A percentile compares a stretch with the other conserved stretches of the same genome.
Evolutionary conservation across 2,329 filamentous ascomycete species (phyloP).

Genomic region (Calonectria multiphialidica): DNA sequence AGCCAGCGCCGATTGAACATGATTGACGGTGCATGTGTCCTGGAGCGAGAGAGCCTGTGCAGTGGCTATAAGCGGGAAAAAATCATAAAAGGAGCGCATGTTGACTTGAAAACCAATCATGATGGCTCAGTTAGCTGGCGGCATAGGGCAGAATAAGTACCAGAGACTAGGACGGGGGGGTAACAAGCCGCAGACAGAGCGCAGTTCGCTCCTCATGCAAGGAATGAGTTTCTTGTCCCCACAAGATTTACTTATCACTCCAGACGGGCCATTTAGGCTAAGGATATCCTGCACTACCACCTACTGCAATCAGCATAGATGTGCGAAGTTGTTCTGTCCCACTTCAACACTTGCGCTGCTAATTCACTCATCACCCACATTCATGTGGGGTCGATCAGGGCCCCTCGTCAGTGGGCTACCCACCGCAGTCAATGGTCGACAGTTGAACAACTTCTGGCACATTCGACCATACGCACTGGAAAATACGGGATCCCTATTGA

Average conservation of each 20-base stretch:
- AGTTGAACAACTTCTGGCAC: too few relatives aligned
- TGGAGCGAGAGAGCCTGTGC: not conserved
- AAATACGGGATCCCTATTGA: too few relatives aligned
- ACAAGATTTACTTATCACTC: not conserved
- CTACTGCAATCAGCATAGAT: not conserved
- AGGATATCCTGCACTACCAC: not conserved
- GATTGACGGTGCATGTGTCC: not conserved
- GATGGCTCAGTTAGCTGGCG: not conserved
- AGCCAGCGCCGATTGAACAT: not conserved
- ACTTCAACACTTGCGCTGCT: not conserved
- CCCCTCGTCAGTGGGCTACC: not conserved
- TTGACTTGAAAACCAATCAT: not conserved
- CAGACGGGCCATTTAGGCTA: not conserved
- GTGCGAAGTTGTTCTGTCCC: not conserved
- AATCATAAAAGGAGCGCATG: not conserved
- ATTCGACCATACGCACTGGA: too few relatives aligned
- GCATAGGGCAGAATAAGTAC: not conserved
- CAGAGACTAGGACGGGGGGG: not conserved
- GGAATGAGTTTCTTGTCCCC: not conserved
- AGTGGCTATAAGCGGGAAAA: not conserved
- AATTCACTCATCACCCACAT: not conserved
- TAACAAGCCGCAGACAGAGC: not conserved
- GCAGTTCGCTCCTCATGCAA: not conserved
- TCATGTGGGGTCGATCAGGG: not conserved
- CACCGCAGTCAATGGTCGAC: too few relatives aligned